A percentile compares a stretch with the other conserved stretches of the same genome.
phyloP scores from a whole-genome alignment of 2,329 filamentous ascomycete genomes.

The Colletotrichum acutatum region DNA sequence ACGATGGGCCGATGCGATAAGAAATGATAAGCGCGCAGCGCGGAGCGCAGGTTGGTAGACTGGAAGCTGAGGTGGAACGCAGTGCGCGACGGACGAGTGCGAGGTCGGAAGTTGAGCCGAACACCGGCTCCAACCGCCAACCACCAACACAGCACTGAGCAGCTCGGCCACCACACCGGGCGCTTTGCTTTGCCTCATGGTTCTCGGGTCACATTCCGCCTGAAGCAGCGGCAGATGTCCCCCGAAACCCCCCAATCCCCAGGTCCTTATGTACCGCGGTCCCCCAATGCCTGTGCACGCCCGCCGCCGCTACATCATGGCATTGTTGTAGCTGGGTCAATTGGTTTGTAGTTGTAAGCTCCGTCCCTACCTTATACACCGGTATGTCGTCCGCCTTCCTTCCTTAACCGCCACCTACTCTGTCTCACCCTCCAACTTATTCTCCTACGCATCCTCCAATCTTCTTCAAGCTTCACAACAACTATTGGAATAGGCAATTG shows the following conservation, averaged over 20 bases:
- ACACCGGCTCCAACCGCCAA: background rate
- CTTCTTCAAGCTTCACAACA: background rate
- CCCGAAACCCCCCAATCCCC: conserved; percentile 4
- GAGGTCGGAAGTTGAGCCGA: conserved; percentile 11
- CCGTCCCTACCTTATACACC: background rate
- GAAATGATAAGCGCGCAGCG: background rate
- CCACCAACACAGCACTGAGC: background rate
- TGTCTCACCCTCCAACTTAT: background rate
- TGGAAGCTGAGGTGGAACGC: background rate
- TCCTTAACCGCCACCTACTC: background rate
- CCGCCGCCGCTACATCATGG: conserved; percentile 10
- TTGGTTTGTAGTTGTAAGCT: conserved; percentile 2
- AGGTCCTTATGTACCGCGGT: conserved; percentile 27
- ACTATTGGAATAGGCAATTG: background rate
- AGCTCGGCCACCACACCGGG: conserved; percentile 7
- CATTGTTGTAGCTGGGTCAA: conserved; percentile 17
- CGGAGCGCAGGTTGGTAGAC: background rate
- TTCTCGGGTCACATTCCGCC: conserved; percentile 28
- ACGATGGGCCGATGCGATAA: background rate
- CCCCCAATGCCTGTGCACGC: conserved; percentile 5
- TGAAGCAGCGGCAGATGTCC: background rate
- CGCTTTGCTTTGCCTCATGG: background rate
- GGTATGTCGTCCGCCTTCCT: background rate
- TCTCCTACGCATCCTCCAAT: background rate
- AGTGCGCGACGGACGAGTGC: background rate